Conservation (phyloP, 225 moss, liverwort and hornwort species). For the Climacium dendroides region DNA sequence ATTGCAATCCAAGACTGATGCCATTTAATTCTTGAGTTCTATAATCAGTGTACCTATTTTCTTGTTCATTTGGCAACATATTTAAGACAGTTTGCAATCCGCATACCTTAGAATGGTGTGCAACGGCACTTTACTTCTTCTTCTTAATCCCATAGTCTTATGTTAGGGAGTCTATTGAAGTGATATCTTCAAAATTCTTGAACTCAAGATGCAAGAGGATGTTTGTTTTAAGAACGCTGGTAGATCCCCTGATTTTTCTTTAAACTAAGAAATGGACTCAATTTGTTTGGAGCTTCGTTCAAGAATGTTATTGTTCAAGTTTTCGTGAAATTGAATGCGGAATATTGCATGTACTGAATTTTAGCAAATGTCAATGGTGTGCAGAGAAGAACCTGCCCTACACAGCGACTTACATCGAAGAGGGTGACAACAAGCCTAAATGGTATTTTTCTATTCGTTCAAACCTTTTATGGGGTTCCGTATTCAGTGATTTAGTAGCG, state of each 20-base stretch:
- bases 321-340: not conserved
- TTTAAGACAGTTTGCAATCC: not conserved
- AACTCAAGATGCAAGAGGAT: not conserved
- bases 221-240: not conserved
- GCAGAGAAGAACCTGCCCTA: slow-evolving; percentile 70
- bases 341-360: not conserved
- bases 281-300: not conserved
- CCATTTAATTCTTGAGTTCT: not conserved
- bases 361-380: not conserved
- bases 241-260: not conserved
- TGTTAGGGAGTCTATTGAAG: not conserved
- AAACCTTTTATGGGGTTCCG: not conserved
- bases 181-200: not conserved
- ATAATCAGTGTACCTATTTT: not conserved
- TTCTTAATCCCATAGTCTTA: not conserved
- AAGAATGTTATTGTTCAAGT: not conserved
- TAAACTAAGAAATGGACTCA: too few relatives aligned
- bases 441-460: slow-evolving; percentile 23
- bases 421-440: slow-evolving; percentile 74
- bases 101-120: not conserved
- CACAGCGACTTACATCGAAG: slow-evolving; percentile 78
- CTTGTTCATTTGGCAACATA: not conserved
- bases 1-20: not conserved
- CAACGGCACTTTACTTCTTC: not conserved
- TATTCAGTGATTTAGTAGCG: not conserved